Percentiles rank a stretch among this genome's conserved stretches.
phyloP scores from a whole-genome alignment of 208 protist genomes.

The Acanthamoeba healyi region DNA sequence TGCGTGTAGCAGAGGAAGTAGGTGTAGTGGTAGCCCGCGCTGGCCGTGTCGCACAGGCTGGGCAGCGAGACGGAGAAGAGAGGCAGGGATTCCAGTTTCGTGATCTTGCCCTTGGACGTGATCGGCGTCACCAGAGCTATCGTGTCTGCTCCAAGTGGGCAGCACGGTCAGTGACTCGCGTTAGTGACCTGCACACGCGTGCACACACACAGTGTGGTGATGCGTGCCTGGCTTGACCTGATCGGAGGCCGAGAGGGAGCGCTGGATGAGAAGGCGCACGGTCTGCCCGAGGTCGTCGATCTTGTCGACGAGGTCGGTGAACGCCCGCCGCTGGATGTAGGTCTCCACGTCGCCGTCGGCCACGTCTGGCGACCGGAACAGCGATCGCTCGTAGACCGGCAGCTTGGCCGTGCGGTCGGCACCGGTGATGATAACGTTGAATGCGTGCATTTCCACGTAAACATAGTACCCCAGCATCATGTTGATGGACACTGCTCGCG shows the following conservation, averaged over 20 bases:
- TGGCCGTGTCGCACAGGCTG: not conserved
- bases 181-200: too few relatives aligned
- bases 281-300: not conserved
- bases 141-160: not conserved
- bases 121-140: conserved; percentile 3
- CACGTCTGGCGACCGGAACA: not conserved
- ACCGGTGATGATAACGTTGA: not conserved
- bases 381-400: not conserved
- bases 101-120: not conserved
- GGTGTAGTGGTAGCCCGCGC: conserved; percentile 27
- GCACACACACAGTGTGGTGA: too few relatives aligned
- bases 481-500: not conserved
- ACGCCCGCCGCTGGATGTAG: not conserved
- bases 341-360: not conserved
- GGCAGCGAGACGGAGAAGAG: not conserved
- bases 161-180: too few relatives aligned
- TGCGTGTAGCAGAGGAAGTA: conserved; percentile 22
- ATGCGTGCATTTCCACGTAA: not conserved
- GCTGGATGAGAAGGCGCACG: not conserved
- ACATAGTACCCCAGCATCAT: not conserved
- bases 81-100: not conserved
- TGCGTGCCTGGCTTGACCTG: too few relatives aligned
- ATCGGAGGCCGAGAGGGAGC: too few relatives aligned
- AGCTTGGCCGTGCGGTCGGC: not conserved
- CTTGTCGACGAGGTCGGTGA: not conserved